Conservation (phyloP, 257 asterid species). For the Forsythia viridissima region DNA sequence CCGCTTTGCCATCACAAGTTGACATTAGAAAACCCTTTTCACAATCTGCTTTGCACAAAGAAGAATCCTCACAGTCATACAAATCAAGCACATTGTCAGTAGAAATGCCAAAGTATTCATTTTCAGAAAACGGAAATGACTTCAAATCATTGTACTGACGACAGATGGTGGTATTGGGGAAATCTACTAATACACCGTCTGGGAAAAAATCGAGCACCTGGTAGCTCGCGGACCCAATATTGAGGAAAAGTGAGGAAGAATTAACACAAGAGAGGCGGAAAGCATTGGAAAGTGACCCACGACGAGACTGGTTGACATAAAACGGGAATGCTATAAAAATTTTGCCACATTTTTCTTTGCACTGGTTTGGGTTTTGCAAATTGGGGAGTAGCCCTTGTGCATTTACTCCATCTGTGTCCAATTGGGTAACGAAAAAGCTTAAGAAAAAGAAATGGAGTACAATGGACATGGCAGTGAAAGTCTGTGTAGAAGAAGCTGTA, state of each 20-base stretch:
- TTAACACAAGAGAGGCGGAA: slow-evolving; percentile 58
- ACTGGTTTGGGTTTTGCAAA: background rate
- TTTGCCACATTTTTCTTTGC: slow-evolving; percentile 42
- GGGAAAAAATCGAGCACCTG: slow-evolving; percentile 55
- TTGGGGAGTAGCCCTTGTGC: slow-evolving; percentile 13
- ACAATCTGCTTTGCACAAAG: slow-evolving; percentile 56
- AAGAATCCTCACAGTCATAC: slow-evolving; percentile 74
- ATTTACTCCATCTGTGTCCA: slow-evolving; percentile 1
- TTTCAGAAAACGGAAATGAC: slow-evolving; percentile 48
- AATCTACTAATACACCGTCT: slow-evolving; percentile 52
- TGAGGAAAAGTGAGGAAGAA: slow-evolving; percentile 48
- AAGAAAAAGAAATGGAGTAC: slow-evolving; percentile 22
- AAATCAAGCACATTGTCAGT: slow-evolving; percentile 54
- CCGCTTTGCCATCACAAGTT: slow-evolving; percentile 41
- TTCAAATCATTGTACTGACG: slow-evolving; percentile 53
- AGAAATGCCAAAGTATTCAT: slow-evolving; percentile 48
- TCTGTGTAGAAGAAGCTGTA: background rate
- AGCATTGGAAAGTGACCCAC: slow-evolving; percentile 29
- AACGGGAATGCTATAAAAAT: slow-evolving; percentile 59
- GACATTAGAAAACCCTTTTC: slow-evolving; percentile 40
- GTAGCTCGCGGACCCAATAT: slow-evolving; percentile 38
- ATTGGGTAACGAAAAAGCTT: slow-evolving; percentile 6
- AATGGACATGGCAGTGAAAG: slow-evolving; percentile 22
- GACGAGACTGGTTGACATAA: slow-evolving; percentile 31
- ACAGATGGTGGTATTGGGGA: slow-evolving; percentile 54